phyloP scores from a whole-genome alignment of 2,329 filamentous ascomycete species.

The Trichoderma arundinaceum region DNA sequence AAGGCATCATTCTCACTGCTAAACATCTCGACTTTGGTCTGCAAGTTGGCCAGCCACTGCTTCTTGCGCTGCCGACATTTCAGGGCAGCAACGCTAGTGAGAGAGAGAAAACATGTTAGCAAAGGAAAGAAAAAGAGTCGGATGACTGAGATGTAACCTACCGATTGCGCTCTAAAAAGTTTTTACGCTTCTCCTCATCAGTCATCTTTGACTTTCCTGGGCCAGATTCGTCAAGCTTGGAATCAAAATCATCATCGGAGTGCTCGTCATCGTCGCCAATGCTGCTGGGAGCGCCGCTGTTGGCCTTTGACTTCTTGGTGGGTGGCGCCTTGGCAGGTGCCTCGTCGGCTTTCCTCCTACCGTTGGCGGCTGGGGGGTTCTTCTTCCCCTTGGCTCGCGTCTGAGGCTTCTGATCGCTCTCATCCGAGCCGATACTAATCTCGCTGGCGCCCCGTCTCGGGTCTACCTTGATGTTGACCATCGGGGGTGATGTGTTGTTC shows the following conservation, averaged over 20 bases:
- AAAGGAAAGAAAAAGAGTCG: not conserved
- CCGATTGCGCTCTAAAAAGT: conserved; percentile 96
- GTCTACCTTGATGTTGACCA: conserved; percentile 54
- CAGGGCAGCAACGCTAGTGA: conserved; percentile 85
- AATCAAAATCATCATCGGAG: conserved; percentile 62
- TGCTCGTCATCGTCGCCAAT: conserved; percentile 45
- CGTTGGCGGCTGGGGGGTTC: conserved; percentile 61
- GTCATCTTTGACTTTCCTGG: conserved; percentile 81
- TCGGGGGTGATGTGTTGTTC: conserved; percentile 58
- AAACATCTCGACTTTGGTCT: conserved; percentile 92
- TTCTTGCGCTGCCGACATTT: conserved; percentile 99
- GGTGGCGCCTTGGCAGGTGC: conserved; percentile 64
- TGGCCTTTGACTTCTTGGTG: conserved; percentile 71
- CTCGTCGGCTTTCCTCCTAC: conserved; percentile 80
- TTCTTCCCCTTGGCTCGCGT: conserved; percentile 74
- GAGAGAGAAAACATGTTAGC: not conserved
- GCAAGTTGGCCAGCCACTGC: conserved; percentile 95
- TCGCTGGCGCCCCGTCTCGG: conserved; percentile 67
- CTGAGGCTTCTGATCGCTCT: conserved; percentile 70
- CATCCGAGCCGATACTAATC: conserved; percentile 74
- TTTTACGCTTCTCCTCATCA: conserved; percentile 97
- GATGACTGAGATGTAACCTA: conserved; percentile 53
- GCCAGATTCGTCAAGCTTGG: conserved; percentile 60
- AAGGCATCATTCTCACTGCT: conserved; percentile 90
- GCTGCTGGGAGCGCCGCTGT: conserved; percentile 33